Base-by-base conservation (phyloP, 2,329 filamentous ascomycete species). In the Didymella arachidicola region DNA sequence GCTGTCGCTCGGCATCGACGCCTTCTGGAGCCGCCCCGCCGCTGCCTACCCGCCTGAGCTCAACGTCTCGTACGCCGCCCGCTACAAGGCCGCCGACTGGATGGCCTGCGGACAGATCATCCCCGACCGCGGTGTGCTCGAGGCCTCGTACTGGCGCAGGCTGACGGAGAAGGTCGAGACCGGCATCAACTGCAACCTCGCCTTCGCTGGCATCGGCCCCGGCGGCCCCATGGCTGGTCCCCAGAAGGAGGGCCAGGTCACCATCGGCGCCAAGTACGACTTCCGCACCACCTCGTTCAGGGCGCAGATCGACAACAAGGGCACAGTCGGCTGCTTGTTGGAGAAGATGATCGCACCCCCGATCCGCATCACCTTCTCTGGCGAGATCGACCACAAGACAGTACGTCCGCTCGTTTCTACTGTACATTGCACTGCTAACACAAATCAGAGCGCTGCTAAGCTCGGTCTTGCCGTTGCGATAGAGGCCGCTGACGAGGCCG, bases 271-370 rank as follows among this genome's bases (percentile, higher is more conserved):
- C 77, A 99, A 99, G 82, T 99, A 99, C 81, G 94, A 97, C 78
- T 99, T 99, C 87, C 87, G 92, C 75, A 95, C 92, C 54, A 95
- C 92, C 49, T 95, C 92, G 41, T 97, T 97, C 88, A 89, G 94
- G 66, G 95, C 94, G 43, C 95, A 99, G 82, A 86, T 98, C 70
- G 95, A 99, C 81, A 96, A 93, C 73, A 89, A 92, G 77, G 95
- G 95, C 78, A 97, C 96, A 83, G 85, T 99, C 61, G 92, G 90
- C 79, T 95, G 92, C 76, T 81, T 97, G 73, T 82, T 98, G 68
- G 95, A 99, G 85, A 98, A 97, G 88, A 89, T 93, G 74, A 91
- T 99, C 73, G 93, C 93, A 29, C 92, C 93, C 64, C 91, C 93
- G 27, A 93, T 99, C 59, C 90, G 89, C 78, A 87, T 99, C 81